phyloP scores from a whole-genome alignment of 345 rosid species.

The Corchorus olitorius region DNA sequence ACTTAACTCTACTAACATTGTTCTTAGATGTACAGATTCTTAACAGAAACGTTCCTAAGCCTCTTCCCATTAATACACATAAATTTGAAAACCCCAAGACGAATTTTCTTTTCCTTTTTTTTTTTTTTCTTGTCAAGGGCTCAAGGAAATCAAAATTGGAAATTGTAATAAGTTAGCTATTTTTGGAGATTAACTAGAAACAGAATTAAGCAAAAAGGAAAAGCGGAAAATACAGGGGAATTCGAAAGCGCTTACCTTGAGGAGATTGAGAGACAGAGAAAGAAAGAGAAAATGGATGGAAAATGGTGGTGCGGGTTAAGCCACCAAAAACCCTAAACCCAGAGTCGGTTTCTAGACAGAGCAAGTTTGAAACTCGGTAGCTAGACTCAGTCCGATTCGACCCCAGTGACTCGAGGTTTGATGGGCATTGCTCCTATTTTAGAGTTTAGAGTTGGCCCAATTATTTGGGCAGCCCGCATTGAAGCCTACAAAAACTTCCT shows the following conservation, averaged over 20 bases:
- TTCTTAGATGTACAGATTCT: slow-evolving; percentile 42
- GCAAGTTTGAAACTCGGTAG: background rate
- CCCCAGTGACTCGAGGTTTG: background rate
- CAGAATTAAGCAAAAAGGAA: background rate
- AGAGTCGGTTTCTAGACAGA: background rate
- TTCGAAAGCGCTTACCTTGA: background rate
- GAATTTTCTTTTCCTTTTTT: background rate
- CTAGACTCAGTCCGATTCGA: slow-evolving; percentile 1
- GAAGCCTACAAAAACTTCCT: background rate
- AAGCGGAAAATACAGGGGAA: background rate
- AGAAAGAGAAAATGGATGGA: slow-evolving; percentile 4
- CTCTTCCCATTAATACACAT: slow-evolving; percentile 49
- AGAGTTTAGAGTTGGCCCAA: background rate
- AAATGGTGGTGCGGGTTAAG: background rate
- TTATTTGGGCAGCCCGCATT: background rate
- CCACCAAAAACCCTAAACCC: slow-evolving; percentile 13
- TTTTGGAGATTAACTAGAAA: background rate
- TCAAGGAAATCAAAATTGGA: background rate
- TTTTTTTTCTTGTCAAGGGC: background rate
- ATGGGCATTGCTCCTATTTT: background rate
- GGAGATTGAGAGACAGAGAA: background rate
- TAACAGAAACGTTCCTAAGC: slow-evolving; percentile 46
- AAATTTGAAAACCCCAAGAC: slow-evolving; percentile 11
- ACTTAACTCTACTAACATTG: slow-evolving; percentile 35
- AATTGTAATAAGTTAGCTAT: slow-evolving; percentile 1